These are phyloP conservation scores for Scleromitrula shiraiana DNA, from an alignment of 2,329 filamentous ascomycete genomes.

Conservation along the genomic window DNA sequence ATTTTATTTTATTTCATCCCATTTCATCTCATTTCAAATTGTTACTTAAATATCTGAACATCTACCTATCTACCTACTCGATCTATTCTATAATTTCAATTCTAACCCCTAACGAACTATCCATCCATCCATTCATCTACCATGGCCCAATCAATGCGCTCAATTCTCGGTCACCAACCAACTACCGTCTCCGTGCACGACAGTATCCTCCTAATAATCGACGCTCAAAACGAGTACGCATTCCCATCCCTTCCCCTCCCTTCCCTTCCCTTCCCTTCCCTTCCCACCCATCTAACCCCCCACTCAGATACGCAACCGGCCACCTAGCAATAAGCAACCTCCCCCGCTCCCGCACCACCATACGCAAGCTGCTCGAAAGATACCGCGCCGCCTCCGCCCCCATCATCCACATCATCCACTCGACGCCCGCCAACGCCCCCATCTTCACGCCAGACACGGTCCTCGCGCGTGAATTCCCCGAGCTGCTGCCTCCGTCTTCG, in stretches of 20 bases:
- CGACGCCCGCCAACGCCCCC: constrained; percentile 52
- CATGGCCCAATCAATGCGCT: constrained; percentile 24
- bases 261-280: too few relatives aligned
- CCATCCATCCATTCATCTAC: background rate
- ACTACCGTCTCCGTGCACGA: constrained; percentile 50
- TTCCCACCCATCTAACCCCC: background rate
- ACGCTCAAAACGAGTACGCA: constrained; percentile 61
- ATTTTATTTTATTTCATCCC: background rate
- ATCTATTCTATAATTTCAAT: background rate
- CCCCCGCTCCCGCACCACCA: constrained; percentile 44
- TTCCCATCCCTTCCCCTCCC: background rate
- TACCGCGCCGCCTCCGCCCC: constrained; percentile 47
- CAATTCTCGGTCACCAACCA: constrained; percentile 41
- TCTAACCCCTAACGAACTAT: background rate
- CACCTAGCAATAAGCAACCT: constrained; percentile 48
- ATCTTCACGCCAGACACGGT: constrained; percentile 56
- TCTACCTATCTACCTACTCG: background rate
- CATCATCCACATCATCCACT: constrained; percentile 55
- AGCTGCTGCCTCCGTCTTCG: constrained; percentile 52
- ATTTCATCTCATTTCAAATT: too few relatives aligned
- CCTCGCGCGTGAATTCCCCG: constrained; percentile 52
- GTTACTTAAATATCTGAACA: too few relatives aligned
- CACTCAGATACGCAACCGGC: constrained; percentile 39
- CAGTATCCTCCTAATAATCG: constrained; percentile 58
- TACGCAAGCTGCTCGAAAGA: constrained; percentile 46